Evolutionary conservation across 139 green algal species (phyloP), one percentile per base, ranked within the genome.

Genomic region (Micractinium conductrix): DNA sequence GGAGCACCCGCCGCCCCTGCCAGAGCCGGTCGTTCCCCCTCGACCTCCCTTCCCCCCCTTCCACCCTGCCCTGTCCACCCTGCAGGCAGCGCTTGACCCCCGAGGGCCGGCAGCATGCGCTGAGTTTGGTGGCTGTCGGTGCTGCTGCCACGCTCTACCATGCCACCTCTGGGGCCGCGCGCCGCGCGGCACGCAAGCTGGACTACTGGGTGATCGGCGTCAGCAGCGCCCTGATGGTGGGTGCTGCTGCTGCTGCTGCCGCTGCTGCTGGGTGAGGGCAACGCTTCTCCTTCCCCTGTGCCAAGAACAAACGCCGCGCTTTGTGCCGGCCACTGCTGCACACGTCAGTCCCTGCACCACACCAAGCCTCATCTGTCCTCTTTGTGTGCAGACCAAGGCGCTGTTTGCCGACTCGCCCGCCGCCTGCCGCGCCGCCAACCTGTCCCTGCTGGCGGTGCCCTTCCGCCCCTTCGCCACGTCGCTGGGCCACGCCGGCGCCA

Each of bases 161-260:
- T 70, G 78, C 81, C 73, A 84, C 73, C n/a, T 80, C 50, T 3
- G 93, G 93, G 43, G 63, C 69, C 22, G 88, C 89, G 30, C 85
- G 93, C 9, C 48, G 87, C 58, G 68, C 89, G 28, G 85, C 87
- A 0, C 88, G 93, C 24, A 93, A 94, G 67, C n/a, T 93, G 9
- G 93, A 96, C 87, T 96, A 96, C 87, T 96, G 90, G 84, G 86
- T 82, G 5, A 92, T 92, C 38, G 70, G 87, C 9, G 65, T 73
- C 38, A 79, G 88, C 50, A 70, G 78, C 55, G 82, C 79, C n/a
- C 40, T 88, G 37, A 90, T 95, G 87, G 88, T 88, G 38, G 67
- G 86, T 71, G 33, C 8, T 28, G 26, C 33, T 19, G 53, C 7
- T 62, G 53, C 69, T 75, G 68, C n/a, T 44, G 19, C 68, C 68